Evolutionary conservation across 2,329 filamentous ascomycete genomes (phyloP).

Genomic region (Calonectria naviculata): DNA sequence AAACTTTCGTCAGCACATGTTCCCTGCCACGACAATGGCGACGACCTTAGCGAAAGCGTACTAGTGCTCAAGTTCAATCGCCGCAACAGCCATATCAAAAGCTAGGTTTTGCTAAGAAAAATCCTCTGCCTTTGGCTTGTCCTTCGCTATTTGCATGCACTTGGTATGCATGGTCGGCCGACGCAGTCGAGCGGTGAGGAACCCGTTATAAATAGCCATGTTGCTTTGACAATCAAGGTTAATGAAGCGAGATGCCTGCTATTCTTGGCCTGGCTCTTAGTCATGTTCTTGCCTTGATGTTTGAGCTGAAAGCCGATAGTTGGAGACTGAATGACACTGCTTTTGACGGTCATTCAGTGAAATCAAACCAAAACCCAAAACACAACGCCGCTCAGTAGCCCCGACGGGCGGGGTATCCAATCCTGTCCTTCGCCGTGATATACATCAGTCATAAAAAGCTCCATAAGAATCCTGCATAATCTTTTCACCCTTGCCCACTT

Average conservation of each 20-base stretch:
- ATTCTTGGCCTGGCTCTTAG: neutral
- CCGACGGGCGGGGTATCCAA: slow-evolving; percentile 41
- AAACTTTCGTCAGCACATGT: neutral
- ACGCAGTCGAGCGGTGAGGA: neutral
- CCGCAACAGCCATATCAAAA: neutral
- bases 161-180: slow-evolving; percentile 1
- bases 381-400: slow-evolving; percentile 41
- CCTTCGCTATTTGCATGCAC: neutral
- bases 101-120: neutral
- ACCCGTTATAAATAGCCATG: neutral
- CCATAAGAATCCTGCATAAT: slow-evolving; percentile 18
- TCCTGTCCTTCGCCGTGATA: slow-evolving; percentile 34
- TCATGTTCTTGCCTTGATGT: neutral
- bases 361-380: slow-evolving; percentile 24
- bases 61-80: neutral
- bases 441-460: slow-evolving; percentile 39
- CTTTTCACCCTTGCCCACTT: neutral
- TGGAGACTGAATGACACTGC: slow-evolving; percentile 1
- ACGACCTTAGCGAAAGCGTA: neutral
- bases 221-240: neutral
- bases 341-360: slow-evolving; percentile 11
- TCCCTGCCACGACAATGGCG: neutral
- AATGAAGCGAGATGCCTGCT: neutral
- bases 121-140: neutral
- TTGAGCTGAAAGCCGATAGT: neutral